Base-by-base conservation (phyloP, 2,329 filamentous ascomycete species). In the Cladophialophora immunda region DNA sequence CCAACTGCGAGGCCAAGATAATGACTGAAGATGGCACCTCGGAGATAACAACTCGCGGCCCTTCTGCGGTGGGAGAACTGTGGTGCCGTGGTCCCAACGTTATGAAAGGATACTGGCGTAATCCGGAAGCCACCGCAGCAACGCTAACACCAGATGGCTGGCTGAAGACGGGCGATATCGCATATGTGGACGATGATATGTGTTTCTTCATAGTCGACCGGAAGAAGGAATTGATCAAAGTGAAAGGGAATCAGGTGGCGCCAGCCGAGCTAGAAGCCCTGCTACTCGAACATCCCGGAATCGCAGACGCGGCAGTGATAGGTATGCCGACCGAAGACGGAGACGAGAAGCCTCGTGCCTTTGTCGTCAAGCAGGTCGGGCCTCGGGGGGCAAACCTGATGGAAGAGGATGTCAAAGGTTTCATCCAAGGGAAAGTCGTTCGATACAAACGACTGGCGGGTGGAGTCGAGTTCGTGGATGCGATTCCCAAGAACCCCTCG, bases 1-100 rank as follows among this genome's bases (percentile, higher is more conserved):
- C 92, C 22, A 94, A 94, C 74, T 87, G 86, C 74, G 83, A 87
- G 72, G 90, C 86, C 2, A 89, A 87, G 75, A 84, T 95, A 66
- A 84, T 94, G 73, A 84, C 85, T 9, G 68, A 71, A 29, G 68
- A 71, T 17, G 66, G 66, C 19, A 41, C 45, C n/a, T 41, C 25
- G 13, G 68, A 70, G 29, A 64, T 70, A 62, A 69, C 64, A 7
- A 29, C 19, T 13, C 67, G 67, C 5, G 71, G 71, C 0, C 64
- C 68, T 6, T 27, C 62, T 3, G 41, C 63, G n/a, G 32, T 63
- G 3, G 72, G 72, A 15, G 86, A 89, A 75, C 76, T 89, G 17
- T 85, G 81, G 76, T 78, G 87, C 3, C 77, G 80, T 6, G 86
- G 83, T 0, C 86, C 87, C 3, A 86, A 87, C 53, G 77, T 88